Conservation (phyloP, 345 rosid genomes). For the Boechera divaricarpa region DNA sequence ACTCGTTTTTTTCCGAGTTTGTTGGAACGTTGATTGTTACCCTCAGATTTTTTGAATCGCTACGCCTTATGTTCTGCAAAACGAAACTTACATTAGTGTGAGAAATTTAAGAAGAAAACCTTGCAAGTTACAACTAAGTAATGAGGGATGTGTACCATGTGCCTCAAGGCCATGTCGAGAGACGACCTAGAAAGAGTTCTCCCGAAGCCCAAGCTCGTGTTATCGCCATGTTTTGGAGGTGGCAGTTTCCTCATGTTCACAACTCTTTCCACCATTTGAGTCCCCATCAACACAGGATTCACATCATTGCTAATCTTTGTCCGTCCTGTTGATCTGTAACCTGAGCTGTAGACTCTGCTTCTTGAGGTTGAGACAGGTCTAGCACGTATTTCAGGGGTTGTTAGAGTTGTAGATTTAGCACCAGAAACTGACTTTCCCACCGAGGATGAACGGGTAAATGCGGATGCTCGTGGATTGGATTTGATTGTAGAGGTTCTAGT, state of each 20-base stretch:
- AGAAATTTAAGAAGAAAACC: not conserved
- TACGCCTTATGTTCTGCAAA: slow-evolving; percentile 44
- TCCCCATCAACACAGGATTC: slow-evolving; percentile 73
- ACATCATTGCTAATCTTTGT: slow-evolving; percentile 60
- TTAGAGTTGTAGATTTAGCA: slow-evolving; percentile 55
- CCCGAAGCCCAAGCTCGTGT: slow-evolving; percentile 61
- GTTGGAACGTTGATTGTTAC: slow-evolving; percentile 12
- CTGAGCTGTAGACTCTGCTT: slow-evolving; percentile 52
- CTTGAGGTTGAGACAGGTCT: slow-evolving; percentile 59
- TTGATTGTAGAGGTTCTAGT: slow-evolving; percentile 21
- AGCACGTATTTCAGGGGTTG: slow-evolving; percentile 57
- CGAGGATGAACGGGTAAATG: slow-evolving; percentile 54
- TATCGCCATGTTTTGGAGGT: slow-evolving; percentile 67
- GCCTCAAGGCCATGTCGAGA: slow-evolving; percentile 89
- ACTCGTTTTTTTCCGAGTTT: slow-evolving; percentile 23
- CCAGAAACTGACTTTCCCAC: slow-evolving; percentile 53
- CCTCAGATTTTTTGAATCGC: slow-evolving; percentile 18
- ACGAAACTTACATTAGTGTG: not conserved
- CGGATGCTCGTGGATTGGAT: slow-evolving; percentile 48
- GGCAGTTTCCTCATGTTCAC: slow-evolving; percentile 86
- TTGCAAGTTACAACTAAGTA: slow-evolving; percentile 6
- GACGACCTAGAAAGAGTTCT: slow-evolving; percentile 79
- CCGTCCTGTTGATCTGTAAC: slow-evolving; percentile 55
- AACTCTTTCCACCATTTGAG: slow-evolving; percentile 88
- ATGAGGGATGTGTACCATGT: slow-evolving; percentile 61